Evolutionary conservation across 371 early-diverging fungal genomes (phyloP).

Genomic region (Mucor saturninus): DNA sequence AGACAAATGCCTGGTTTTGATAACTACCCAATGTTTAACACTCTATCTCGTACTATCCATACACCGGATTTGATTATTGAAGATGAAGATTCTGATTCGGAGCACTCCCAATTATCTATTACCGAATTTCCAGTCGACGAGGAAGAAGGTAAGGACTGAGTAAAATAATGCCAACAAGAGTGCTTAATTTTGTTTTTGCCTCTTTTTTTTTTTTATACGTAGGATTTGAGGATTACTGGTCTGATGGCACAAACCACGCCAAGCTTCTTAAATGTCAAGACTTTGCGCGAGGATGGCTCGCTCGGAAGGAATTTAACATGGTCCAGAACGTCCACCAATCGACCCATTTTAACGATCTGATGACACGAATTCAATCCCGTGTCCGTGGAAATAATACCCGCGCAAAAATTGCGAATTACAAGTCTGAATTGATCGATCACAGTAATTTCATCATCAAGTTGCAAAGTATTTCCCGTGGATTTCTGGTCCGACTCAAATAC

Average conservation of each 20-base stretch:
- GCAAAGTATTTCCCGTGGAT: constrained; percentile 76
- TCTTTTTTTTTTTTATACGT: background rate
- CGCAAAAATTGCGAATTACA: constrained; percentile 37
- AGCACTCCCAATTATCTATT: constrained; percentile 2
- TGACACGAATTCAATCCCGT: constrained; percentile 68
- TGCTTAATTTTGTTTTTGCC: background rate
- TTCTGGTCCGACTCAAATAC: constrained; percentile 63
- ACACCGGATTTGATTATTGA: constrained; percentile 56
- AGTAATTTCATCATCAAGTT: constrained; percentile 53
- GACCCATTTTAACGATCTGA: constrained; percentile 21
- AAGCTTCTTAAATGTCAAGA: constrained; percentile 60
- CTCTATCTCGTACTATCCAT: background rate
- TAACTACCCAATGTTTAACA: background rate
- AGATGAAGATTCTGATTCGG: constrained; percentile 37
- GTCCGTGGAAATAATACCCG: constrained; percentile 64
- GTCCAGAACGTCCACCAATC: constrained; percentile 17
- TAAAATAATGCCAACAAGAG: background rate
- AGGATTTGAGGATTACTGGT: constrained; percentile 29
- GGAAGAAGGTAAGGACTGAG: background rate
- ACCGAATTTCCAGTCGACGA: background rate
- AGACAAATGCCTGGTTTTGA: background rate
- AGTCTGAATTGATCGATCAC: constrained; percentile 21
- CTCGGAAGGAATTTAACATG: constrained; percentile 36
- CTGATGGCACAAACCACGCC: constrained; percentile 30
- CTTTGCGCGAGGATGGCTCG: constrained; percentile 60